Evolutionary conservation across 2,329 filamentous ascomycete species (phyloP), one percentile per base, ranked within the genome.

Genomic region (Hypoxylon sp.): DNA sequence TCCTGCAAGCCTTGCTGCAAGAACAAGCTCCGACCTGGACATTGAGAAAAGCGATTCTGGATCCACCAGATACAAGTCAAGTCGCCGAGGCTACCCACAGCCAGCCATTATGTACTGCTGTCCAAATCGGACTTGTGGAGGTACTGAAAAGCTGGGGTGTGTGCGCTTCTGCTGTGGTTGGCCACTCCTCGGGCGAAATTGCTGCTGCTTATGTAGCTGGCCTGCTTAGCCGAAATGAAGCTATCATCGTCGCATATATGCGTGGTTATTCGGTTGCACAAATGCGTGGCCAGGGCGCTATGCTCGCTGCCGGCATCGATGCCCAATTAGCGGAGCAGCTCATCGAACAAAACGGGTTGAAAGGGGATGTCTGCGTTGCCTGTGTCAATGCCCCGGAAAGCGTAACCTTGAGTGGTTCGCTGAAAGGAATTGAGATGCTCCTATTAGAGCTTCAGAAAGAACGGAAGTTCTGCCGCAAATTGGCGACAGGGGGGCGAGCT

Each of bases 191-290:
- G 0, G 79, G 79, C 1, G 79, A 80, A 62, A 79, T 84, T 32
- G 82, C 80, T 0, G 82, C 82, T 0, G 82, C 82, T 0, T 84
- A 82, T 54, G 78, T 78, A 2, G 77, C 79, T 1, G 80, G 79
- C 0, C 57, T 70, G 0, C 63, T 79, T 1, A 69, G 19, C 0
- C 24, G 27, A 0, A 0, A 53, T 0, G 58, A 72, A n/a, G 71
- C 75, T 13, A 37, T 37, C 72, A 24, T 70, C 0, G 46, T 65
- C 0, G 73, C 72, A 0, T 77, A 74, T 39, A 60, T 69, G 21
- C 71, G 76, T 0, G 75, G 76, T 0, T 52, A 46, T 32, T 19
- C 44, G 0, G 50, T 60, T 6, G 17, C n/a, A 0, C 10, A 51
- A 13, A 2, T 50, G 17, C n/a, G 3, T 1, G 4, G 3, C 0